Evolutionary conservation across 768 basidiomycete genomes (phyloP), one percentile per base, ranked within the genome.

Genomic region (Leucocoprinus leucothites): DNA sequence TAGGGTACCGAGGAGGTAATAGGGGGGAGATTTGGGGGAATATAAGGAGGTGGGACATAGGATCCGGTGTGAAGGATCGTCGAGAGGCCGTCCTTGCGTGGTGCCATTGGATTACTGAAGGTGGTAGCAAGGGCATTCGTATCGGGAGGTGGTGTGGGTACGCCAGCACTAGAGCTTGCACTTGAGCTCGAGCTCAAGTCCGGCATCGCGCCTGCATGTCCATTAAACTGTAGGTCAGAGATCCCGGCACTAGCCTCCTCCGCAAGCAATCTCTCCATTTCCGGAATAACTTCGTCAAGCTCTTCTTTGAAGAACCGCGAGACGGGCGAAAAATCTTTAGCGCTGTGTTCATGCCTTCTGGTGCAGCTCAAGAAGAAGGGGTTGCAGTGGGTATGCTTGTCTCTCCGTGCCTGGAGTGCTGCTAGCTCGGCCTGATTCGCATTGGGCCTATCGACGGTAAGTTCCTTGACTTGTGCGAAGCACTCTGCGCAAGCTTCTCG

Each of bases 401-500:
- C 86, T 47, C 83, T 71, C 53, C 76, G 72, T 13, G 69, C 74
- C 54, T 80, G 78, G 8, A 82, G 69, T 26, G 76, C 78, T 4
- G 76, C 72, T 6, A 79, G 69, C 60, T 84, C 80, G 4, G 72
- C 70, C 35, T 75, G 74, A 8, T 73, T 71, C 3, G 80, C 79
- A 28, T 73, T 76, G 1, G 74, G 69, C 25, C 73, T 75, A 57
- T 80, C 81, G 56, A 74, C 70, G 8, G 86, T 90, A 34, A 89
- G 71, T 13, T 85, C 82, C 53, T 73, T 70, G 50, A 95, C 82
- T 60, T 82, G 85, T 24, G 79, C 74, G 63, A 82, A 90, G 65
- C 95, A 97, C 57, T 91, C 89, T 1, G 85, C 77, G 65, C 95
- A 98, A 8, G 89, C 84, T 69, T 97, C 95, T 9, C 91, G 84